phyloP scores from a whole-genome alignment of 2,329 filamentous ascomycete species.

The Xylaria sp. region DNA sequence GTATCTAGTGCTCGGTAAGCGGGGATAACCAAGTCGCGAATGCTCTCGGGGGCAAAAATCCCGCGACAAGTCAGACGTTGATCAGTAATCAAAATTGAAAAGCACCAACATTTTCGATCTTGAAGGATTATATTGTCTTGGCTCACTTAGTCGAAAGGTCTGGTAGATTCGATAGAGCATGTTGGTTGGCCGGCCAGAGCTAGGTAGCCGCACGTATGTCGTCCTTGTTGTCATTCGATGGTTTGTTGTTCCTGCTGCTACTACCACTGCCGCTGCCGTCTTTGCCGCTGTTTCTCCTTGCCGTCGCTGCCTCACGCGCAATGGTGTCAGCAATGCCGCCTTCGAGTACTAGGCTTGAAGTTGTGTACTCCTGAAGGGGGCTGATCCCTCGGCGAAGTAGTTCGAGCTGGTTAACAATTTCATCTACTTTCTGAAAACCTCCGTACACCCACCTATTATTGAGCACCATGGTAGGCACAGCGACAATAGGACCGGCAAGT shows the following conservation, averaged over 20 bases:
- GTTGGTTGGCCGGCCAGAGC: background rate
- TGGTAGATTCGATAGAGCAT: background rate
- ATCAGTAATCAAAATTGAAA: slow-evolving; percentile 34
- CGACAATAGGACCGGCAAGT: slow-evolving; percentile 59
- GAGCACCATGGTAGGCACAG: slow-evolving; percentile 79
- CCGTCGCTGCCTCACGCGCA: slow-evolving; percentile 26
- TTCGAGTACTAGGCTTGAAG: slow-evolving; percentile 34
- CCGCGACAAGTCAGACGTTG: slow-evolving; percentile 17
- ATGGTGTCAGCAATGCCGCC: slow-evolving; percentile 31
- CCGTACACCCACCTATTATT: slow-evolving; percentile 74
- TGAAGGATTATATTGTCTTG: background rate
- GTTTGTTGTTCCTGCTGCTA: background rate
- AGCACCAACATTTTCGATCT: background rate
- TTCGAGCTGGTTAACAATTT: slow-evolving; percentile 75
- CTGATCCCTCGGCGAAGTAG: slow-evolving; percentile 53
- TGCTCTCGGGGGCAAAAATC: background rate
- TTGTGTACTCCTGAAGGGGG: slow-evolving; percentile 32
- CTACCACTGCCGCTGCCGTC: background rate
- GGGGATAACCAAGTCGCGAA: slow-evolving; percentile 13
- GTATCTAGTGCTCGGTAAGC: slow-evolving; percentile 11
- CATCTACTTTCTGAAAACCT: slow-evolving; percentile 73
- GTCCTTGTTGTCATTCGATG: background rate
- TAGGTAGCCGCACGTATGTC: background rate
- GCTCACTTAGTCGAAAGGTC: background rate
- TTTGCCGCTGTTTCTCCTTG: slow-evolving; percentile 15